These are phyloP conservation scores for Phytophthora kernoviae DNA, from an alignment of 352 stramenopile species.

Conservation along the genomic window DNA sequence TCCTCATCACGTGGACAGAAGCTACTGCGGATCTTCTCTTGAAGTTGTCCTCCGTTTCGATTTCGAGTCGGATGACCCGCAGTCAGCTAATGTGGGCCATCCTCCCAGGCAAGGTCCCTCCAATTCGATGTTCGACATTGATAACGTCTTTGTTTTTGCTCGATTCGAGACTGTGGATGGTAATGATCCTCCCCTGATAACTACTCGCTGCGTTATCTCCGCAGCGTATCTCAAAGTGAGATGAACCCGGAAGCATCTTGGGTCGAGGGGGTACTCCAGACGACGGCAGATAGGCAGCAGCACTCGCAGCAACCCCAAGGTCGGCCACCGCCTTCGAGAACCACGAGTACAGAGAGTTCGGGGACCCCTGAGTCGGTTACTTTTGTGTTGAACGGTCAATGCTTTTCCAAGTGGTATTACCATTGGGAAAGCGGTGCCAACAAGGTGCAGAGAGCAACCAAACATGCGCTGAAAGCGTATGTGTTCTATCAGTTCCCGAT, in stretches of 20 bases:
- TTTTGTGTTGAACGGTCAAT: constrained; percentile 52
- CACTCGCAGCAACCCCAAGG: constrained; percentile 24
- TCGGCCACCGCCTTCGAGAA: constrained; percentile 17
- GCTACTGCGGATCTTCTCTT: constrained; percentile 57
- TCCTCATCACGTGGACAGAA: constrained; percentile 52
- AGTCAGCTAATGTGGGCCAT: neutral
- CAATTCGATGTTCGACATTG: constrained; percentile 21
- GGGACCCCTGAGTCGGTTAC: constrained; percentile 10
- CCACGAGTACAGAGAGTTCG: neutral
- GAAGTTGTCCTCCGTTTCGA: constrained; percentile 37
- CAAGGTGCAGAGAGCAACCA: constrained; percentile 60
- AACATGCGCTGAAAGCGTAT: constrained; percentile 61
- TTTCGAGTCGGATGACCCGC: constrained; percentile 9
- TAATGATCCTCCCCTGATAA: constrained; percentile 10
- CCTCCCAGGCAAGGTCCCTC: neutral
- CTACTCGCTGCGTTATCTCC: constrained; percentile 23
- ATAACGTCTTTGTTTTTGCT: constrained; percentile 37
- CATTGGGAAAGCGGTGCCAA: constrained; percentile 67
- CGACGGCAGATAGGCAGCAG: constrained; percentile 12
- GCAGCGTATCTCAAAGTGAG: constrained; percentile 53
- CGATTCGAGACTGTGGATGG: constrained; percentile 40
- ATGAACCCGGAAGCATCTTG: constrained; percentile 61
- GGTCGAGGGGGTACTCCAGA: constrained; percentile 50
- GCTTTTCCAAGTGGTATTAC: constrained; percentile 65
- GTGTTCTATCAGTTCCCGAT: constrained; percentile 36